Evolutionary conservation across 345 rosid genomes (phyloP), one percentile per base, ranked within the genome.

Genomic region (Eucalyptus albens): DNA sequence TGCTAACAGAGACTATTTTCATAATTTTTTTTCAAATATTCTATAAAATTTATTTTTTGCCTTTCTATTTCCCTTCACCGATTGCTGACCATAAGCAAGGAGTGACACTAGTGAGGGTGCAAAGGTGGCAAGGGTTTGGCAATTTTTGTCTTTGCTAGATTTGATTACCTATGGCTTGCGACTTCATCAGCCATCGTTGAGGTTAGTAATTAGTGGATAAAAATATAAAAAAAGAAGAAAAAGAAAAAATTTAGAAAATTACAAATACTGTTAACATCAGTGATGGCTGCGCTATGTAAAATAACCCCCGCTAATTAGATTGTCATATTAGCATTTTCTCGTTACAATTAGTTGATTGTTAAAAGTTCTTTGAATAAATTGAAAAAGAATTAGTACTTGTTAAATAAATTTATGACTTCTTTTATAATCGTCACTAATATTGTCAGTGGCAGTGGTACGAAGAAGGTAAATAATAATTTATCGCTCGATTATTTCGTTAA

Each of bases 261-360:
- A 12, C 2, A 27, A 27, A 60, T 27, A 12, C 13, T 27, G 0
- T 27, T 29, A 13, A 60, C 4, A 13, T 60, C 8, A 60, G 1
- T 6, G 16, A 6, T 12, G 4, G 8, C 1, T 29, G 3, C 7
- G 16, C 4, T 15, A 27, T 2, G 1, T 60, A 12, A 29, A 29
- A 60, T 27, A 2, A 29, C 0, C 2, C 0, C 0, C 0, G 0
- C 1, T 12, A 29, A 60, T 27, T 27, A 29, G 8, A 27, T 13
- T 29, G 31, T 6, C 69, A 13, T 8, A 60, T 27, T 12, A 27
- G 16, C 16, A 27, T 27, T 60, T 60, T 60, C 33, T 6, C 4
- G 1, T 12, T 13, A 12, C 4, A 60, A 27, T 27, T 60, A 2
- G 1, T 13, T 60, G 2, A 12, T 13, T 15, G 1, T 62, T 2